Conservation (phyloP, 345 rosid species). For the Euphorbia pulcherrima region DNA sequence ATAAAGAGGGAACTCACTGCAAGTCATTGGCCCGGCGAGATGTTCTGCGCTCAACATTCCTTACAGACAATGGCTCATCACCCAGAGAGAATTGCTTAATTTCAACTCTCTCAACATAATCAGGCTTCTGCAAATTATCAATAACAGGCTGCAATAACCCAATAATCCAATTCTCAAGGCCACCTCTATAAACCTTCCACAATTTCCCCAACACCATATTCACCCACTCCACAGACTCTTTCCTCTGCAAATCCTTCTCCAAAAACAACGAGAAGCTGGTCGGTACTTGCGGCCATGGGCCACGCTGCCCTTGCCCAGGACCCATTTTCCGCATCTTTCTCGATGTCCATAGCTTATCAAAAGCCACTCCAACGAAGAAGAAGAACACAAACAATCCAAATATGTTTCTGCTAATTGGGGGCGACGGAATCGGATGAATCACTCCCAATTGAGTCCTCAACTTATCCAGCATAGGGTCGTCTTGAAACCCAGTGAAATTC, state of each 20-base stretch:
- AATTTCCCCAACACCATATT: constrained; percentile 96
- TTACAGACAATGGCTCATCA: constrained; percentile 88
- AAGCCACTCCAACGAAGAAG: constrained; percentile 90
- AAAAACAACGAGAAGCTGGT: constrained; percentile 71
- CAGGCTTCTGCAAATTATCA: constrained; percentile 88
- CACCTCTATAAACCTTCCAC: constrained; percentile 94
- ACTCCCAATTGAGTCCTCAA: constrained; percentile 82
- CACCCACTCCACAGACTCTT: constrained; percentile 99
- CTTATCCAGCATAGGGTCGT: constrained; percentile 87
- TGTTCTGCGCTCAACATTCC: constrained; percentile 91
- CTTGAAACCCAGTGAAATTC: constrained; percentile 54
- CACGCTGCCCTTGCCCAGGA: constrained; percentile 28
- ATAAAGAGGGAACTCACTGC: constrained; percentile 54
- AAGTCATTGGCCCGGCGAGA: constrained; percentile 89
- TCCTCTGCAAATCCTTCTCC: constrained; percentile 95
- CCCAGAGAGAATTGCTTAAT: constrained; percentile 92
- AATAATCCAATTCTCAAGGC: constrained; percentile 82
- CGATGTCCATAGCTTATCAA: constrained; percentile 80
- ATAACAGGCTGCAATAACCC: constrained; percentile 97
- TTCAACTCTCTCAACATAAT: constrained; percentile 86
- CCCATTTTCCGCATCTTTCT: constrained; percentile 42
- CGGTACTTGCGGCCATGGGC: constrained; percentile 80
- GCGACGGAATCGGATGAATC: constrained; percentile 87
- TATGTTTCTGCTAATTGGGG: constrained; percentile 66
- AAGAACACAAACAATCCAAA: constrained; percentile 67